Percentiles rank a stretch among this genome's conserved stretches.
Evolutionary conservation across 768 basidiomycete species (phyloP).

Genomic region (Kwoniella heveanensis): DNA sequence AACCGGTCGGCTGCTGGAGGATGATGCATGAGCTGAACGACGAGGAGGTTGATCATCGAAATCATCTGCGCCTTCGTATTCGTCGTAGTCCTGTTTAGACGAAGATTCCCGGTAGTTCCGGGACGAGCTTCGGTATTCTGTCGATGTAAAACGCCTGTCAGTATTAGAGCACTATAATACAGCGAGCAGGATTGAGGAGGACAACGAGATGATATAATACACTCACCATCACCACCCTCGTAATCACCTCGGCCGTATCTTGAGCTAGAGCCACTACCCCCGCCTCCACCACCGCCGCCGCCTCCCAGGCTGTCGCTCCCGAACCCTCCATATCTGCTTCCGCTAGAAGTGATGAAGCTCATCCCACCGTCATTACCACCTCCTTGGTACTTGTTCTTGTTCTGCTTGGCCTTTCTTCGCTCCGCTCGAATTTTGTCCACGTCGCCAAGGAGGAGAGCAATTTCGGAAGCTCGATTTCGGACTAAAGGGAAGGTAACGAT

Average conservation of each 20-base stretch:
- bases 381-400: conserved; percentile 86
- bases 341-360: conserved; percentile 64
- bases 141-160: too few species aligned
- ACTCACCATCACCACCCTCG: conserved; percentile 50
- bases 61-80: conserved; percentile 91
- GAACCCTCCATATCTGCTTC: conserved; percentile 69
- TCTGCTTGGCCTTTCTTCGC: conserved; percentile 86
- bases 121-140: conserved; percentile 43
- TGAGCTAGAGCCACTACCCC: conserved; percentile 46
- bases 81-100: conserved; percentile 66
- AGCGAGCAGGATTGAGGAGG: too few species aligned
- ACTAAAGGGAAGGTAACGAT: conserved; percentile 61
- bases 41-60: conserved; percentile 66
- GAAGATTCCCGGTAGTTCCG: conserved; percentile 18
- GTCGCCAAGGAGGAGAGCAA: conserved; percentile 87
- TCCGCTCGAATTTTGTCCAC: conserved; percentile 87
- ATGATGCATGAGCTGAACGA: conserved; percentile 26
- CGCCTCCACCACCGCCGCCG: conserved; percentile 50
- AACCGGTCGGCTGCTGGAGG: conserved; percentile 24
- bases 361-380: conserved; percentile 75
- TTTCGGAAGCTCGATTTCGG: conserved; percentile 87
- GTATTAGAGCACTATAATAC: too few species aligned
- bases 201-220: not conserved
- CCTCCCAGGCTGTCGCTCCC: conserved; percentile 62
- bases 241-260: conserved; percentile 46